Conservation (phyloP, 2,329 filamentous ascomycete species). For the Chaetomiaceae sp. region DNA sequence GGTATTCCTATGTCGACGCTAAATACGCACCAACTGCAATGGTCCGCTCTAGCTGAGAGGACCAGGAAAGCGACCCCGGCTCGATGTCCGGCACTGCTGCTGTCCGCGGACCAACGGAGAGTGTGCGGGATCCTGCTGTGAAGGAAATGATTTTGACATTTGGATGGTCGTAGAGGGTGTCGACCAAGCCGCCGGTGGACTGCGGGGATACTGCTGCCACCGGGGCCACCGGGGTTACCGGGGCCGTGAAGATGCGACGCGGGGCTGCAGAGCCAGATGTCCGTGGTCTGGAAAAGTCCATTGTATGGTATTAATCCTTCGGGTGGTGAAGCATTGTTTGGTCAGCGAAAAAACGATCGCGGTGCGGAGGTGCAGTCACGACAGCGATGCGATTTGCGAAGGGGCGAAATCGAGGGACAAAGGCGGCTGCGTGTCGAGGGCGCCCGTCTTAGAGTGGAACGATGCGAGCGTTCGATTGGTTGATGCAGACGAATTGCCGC, state of each 20-base stretch:
- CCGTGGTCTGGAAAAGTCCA: constrained; percentile 26
- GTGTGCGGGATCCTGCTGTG: constrained; percentile 36
- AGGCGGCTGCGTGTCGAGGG: not conserved
- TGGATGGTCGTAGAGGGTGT: constrained; percentile 71
- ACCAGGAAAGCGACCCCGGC: constrained; percentile 66
- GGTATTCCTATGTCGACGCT: too few species aligned
- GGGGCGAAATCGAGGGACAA: not conserved
- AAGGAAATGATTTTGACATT: constrained; percentile 64
- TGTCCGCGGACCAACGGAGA: constrained; percentile 33
- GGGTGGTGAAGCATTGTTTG: constrained; percentile 20
- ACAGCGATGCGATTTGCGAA: not conserved
- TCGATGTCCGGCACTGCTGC: constrained; percentile 39
- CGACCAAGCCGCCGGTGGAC: constrained; percentile 42
- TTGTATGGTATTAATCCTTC: constrained; percentile 14
- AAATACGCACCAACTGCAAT: constrained; percentile 65
- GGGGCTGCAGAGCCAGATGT: constrained; percentile 23
- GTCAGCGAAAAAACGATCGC: not conserved
- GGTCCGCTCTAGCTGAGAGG: constrained; percentile 71
- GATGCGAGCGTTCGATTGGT: constrained; percentile 14
- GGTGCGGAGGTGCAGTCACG: not conserved
- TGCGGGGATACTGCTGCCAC: constrained; percentile 25
- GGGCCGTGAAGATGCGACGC: constrained; percentile 37
- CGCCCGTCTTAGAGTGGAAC: constrained; percentile 14
- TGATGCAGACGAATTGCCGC: not conserved
- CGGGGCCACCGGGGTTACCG: constrained; percentile 29